Conservation (phyloP, 257 asterid genomes). For the Nicotiana benthamiana region DNA sequence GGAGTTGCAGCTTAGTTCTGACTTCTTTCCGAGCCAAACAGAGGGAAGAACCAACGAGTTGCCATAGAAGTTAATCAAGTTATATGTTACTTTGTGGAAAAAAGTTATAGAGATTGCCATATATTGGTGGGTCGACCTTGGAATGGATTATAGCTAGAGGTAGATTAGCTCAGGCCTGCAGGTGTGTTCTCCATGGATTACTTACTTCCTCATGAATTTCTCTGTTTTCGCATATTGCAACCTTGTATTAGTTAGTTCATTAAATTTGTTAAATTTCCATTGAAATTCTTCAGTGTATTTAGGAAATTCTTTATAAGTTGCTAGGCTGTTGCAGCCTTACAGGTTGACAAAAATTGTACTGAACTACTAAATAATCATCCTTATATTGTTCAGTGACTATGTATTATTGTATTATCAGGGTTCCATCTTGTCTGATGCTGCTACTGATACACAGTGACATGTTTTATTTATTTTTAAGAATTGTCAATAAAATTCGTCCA, state of each 20-base stretch:
- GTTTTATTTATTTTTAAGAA: no score
- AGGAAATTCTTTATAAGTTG: neutral
- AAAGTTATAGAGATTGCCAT: neutral
- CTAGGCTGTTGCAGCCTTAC: neutral
- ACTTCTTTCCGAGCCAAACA: neutral
- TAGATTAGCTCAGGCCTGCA: neutral
- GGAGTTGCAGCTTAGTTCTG: neutral
- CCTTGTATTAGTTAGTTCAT: neutral
- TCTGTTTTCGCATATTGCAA: neutral
- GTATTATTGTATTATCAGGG: neutral
- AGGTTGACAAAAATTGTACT: neutral
- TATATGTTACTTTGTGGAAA: neutral
- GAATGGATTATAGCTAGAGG: constrained; percentile 1
- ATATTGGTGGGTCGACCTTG: neutral
- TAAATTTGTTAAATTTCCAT: neutral
- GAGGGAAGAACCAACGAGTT: neutral
- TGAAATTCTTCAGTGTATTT: neutral
- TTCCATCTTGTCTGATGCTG: neutral
- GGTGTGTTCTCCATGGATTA: neutral
- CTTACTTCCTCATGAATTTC: neutral
- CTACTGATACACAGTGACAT: no score
- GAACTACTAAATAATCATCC: neutral
- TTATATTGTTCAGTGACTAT: neutral
- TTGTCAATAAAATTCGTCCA: no score
- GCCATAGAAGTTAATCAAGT: neutral